Evolutionary conservation across 352 stramenopile genomes (phyloP).

Genomic region (Pythium utonaiense): DNA sequence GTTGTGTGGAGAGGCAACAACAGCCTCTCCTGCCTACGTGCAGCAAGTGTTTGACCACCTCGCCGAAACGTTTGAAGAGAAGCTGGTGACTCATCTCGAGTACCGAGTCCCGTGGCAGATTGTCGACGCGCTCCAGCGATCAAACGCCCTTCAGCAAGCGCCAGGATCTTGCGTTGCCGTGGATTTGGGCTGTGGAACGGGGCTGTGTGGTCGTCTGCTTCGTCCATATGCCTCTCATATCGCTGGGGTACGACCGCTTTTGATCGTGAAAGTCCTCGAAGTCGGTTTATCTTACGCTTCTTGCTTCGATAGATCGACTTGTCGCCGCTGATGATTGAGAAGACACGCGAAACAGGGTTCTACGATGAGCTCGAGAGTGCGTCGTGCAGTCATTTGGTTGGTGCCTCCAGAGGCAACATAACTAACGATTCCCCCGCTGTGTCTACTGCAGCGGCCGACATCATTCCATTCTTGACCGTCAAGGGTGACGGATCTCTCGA

Average conservation of each 20-base stretch:
- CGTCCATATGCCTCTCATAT: conserved; percentile 52
- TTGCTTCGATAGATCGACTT: conserved; percentile 56
- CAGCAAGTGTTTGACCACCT: conserved; percentile 77
- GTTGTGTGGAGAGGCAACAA: conserved; percentile 44
- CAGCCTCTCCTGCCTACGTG: conserved; percentile 60
- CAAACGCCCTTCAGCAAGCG: conserved; percentile 25
- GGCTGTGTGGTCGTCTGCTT: conserved; percentile 67
- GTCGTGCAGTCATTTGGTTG: conserved; percentile 3
- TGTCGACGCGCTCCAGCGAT: conserved; percentile 50
- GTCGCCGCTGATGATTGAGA: conserved; percentile 78
- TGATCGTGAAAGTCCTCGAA: too few species aligned
- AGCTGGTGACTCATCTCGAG: conserved; percentile 71
- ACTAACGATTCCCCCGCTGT: not conserved
- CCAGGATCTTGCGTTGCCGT: conserved; percentile 33
- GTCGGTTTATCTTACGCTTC: not conserved
- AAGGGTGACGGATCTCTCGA: conserved; percentile 43
- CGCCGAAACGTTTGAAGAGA: conserved; percentile 77
- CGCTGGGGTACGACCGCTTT: conserved; percentile 34
- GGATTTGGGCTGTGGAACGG: conserved; percentile 76
- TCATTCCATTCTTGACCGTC: conserved; percentile 46
- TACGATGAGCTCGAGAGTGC: conserved; percentile 77
- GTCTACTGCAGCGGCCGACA: conserved; percentile 37
- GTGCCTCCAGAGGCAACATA: not conserved
- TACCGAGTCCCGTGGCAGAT: conserved; percentile 82
- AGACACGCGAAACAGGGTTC: conserved; percentile 48